Evolutionary conservation across 495 filamentous ascomycete species (phyloP).

Genomic region (Aspergillus incahuasiensis): DNA sequence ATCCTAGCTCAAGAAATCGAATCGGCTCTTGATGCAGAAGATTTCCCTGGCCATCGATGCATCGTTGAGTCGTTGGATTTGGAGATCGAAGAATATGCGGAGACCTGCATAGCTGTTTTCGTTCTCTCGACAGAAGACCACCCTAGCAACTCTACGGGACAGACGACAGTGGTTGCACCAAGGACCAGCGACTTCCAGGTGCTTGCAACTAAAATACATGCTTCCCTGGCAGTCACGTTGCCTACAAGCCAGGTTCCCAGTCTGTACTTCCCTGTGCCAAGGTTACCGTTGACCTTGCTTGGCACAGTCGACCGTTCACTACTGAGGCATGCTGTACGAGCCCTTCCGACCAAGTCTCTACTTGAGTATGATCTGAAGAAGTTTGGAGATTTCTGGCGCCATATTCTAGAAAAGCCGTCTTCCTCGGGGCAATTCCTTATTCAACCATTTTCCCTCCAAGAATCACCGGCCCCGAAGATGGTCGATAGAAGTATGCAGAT

Average conservation of each 20-base stretch:
- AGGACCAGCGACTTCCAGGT: conserved; percentile 18
- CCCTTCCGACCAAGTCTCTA: conserved; percentile 12
- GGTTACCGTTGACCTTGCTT: conserved; percentile 48
- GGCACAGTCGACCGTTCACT: conserved; percentile 45
- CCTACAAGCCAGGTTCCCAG: conserved; percentile 54
- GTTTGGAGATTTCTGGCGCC: conserved; percentile 7
- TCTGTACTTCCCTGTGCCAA: conserved; percentile 51
- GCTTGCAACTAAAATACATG: conserved; percentile 17
- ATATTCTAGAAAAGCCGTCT: background rate
- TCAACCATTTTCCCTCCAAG: background rate
- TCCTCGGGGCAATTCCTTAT: background rate
- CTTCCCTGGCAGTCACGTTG: conserved; percentile 22
- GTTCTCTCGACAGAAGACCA: conserved; percentile 14
- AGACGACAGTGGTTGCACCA: conserved; percentile 12
- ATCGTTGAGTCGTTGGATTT: conserved; percentile 24
- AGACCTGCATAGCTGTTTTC: conserved; percentile 27
- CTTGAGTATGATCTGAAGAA: conserved; percentile 9
- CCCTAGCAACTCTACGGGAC: background rate
- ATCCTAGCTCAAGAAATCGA: conserved; percentile 49
- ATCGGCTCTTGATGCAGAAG: conserved; percentile 15
- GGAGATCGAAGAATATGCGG: conserved; percentile 1
- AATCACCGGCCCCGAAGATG: background rate
- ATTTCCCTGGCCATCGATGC: conserved; percentile 17
- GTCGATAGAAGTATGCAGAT: background rate
- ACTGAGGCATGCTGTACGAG: conserved; percentile 16